Evolutionary conservation across 23 red algal genomes (phyloP).

Genomic region (Gracilaria domingensis): DNA sequence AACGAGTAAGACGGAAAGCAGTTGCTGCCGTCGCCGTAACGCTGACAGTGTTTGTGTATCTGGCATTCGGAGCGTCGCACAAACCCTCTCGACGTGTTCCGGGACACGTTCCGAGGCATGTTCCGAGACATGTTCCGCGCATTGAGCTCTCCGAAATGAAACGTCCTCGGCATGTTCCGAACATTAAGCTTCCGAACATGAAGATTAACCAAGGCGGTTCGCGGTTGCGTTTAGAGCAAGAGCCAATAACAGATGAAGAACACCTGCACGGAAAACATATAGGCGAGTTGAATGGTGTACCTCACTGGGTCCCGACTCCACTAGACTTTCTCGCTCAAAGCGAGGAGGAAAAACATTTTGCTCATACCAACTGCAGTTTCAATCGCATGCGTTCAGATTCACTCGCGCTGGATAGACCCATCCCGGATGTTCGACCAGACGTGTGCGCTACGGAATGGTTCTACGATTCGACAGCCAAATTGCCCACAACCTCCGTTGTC

Average conservation of each 20-base stretch:
- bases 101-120: no score
- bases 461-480: constrained; percentile 7
- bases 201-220: not conserved
- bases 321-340: constrained; percentile 63
- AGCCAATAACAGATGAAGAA: not conserved
- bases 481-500: constrained; percentile 55
- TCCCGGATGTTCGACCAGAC: constrained; percentile 55
- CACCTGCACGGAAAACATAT: constrained; percentile 60
- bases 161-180: not conserved
- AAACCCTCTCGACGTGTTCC: not conserved
- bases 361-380: constrained; percentile 52
- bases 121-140: not conserved
- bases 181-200: not conserved
- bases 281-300: constrained; percentile 27
- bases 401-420: constrained; percentile 29
- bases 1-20: no score
- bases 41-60: no score
- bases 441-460: constrained; percentile 49
- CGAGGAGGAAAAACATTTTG: constrained; percentile 37
- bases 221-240: not conserved
- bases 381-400: constrained; percentile 53
- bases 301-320: constrained; percentile 56
- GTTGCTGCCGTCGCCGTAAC: no score
- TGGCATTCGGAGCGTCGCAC: no score
- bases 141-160: not conserved